These are phyloP conservation scores for Penicillium sp. DNA, from an alignment of 2,329 filamentous ascomycete genomes.

Conservation along the genomic window DNA sequence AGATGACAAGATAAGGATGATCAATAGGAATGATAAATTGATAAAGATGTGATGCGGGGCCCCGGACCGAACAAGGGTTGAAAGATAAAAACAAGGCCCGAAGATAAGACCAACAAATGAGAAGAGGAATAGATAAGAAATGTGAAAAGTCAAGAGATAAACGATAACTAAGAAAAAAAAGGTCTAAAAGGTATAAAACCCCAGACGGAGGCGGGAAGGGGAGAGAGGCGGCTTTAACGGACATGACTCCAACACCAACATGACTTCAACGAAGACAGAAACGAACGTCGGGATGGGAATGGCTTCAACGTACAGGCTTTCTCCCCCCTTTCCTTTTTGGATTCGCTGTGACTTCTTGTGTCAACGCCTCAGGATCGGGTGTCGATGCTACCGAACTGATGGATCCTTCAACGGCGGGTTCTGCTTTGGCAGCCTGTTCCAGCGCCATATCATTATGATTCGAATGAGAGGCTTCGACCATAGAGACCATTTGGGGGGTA, in stretches of 20 bases:
- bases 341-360: constrained; percentile 50
- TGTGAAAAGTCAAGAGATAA: constrained; percentile 19
- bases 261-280: too few relatives aligned
- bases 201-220: not conserved
- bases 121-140: constrained; percentile 18
- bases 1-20: constrained; percentile 26
- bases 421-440: constrained; percentile 48
- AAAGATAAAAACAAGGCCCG: constrained; percentile 19
- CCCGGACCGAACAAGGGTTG: constrained; percentile 30
- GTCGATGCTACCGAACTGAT: constrained; percentile 53
- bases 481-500: constrained; percentile 48
- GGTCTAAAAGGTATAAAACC: not conserved
- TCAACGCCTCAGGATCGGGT: constrained; percentile 49
- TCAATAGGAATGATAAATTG: constrained; percentile 27
- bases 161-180: constrained; percentile 14
- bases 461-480: constrained; percentile 46
- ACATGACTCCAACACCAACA: too few relatives aligned
- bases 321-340: constrained; percentile 97
- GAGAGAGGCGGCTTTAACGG: too few relatives aligned
- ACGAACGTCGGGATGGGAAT: not conserved
- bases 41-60: constrained; percentile 36
- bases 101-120: constrained; percentile 19
- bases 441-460: constrained; percentile 47
- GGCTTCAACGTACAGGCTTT: constrained; percentile 76
- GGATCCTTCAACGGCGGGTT: constrained; percentile 48